Conservation (phyloP, 2,329 filamentous ascomycete species). For the Thelonectria olida region DNA sequence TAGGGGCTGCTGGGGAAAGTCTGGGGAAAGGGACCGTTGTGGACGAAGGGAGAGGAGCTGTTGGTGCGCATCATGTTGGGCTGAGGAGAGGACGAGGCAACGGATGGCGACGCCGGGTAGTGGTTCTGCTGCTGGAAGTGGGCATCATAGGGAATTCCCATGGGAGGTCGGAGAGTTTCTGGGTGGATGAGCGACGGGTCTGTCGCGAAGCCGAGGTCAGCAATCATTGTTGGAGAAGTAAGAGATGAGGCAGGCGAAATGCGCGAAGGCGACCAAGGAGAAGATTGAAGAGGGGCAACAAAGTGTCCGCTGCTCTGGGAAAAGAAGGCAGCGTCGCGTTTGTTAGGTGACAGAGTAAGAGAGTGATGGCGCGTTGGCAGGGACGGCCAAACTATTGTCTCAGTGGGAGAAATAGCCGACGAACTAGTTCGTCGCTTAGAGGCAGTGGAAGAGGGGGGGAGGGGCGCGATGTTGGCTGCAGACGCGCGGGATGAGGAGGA, state of each 20-base stretch:
- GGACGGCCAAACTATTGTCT: constrained; percentile 35
- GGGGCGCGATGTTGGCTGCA: constrained; percentile 33
- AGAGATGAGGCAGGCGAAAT: constrained; percentile 8
- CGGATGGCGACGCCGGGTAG: constrained; percentile 71
- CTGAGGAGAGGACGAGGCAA: constrained; percentile 63
- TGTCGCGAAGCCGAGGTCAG: constrained; percentile 51
- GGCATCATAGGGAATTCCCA: constrained; percentile 58
- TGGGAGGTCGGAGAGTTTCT: constrained; percentile 59
- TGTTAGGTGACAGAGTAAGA: constrained; percentile 29
- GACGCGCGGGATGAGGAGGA: constrained; percentile 48
- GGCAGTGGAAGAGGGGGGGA: constrained; percentile 14
- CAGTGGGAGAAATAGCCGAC: constrained; percentile 34
- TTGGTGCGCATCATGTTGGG: constrained; percentile 59
- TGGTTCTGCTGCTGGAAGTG: constrained; percentile 57
- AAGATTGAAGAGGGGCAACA: constrained; percentile 27
- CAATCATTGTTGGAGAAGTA: constrained; percentile 34
- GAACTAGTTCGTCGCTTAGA: constrained; percentile 30
- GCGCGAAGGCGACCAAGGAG: constrained; percentile 14
- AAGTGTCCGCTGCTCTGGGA: constrained; percentile 35
- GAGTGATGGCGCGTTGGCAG: constrained; percentile 27
- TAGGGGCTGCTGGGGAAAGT: constrained; percentile 64
- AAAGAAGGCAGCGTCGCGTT: constrained; percentile 32
- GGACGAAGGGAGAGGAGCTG: constrained; percentile 74
- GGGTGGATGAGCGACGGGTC: constrained; percentile 67
- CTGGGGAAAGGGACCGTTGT: constrained; percentile 62